Base-by-base conservation (phyloP, 148 eudicot genomes). In the Pharnaceum exiguum region DNA sequence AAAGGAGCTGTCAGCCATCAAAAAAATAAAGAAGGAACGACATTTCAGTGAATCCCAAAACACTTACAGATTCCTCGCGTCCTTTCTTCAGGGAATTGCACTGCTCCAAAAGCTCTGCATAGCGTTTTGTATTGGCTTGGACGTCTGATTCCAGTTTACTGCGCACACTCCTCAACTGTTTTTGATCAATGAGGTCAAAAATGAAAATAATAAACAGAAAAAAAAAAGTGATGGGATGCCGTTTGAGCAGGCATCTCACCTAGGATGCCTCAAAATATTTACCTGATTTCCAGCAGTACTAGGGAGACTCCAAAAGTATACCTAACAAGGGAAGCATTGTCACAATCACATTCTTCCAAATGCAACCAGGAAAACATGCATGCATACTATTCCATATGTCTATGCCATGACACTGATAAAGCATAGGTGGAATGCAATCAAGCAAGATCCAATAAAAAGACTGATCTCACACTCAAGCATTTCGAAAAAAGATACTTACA, bases 271-370 rank as follows among this genome's bases (percentile, higher is more conserved):
- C 17, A 7, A 31, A 44, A 40, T 68, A 26, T 51, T 63, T 63
- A 93, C 98, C 89, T 93, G 98, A 79, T 93, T 91, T 59, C 98
- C 98, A 66, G 98, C 98, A 74, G 90, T 81, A 69, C 98, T 88
- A 42, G 96, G 98, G 71, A 93, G 95, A 66, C 98, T 93, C 98
- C 96, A 93, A 58, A 93, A 93, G 78, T 88, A 93, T 51, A 93
- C 74, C 98, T 91, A 77, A 2, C 31, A 24, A 77, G 44, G 54
- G n/a, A 15, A 64, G 29, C 7, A 46, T 59, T 18, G 48, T 27
- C 42, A 57, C 18, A 31, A 37, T 26, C 28, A 54, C 27, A 19
- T 30, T 7, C 32, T 60, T 15, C 31, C n/a, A n/a, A 44, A 60
- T 36, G 22, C 38, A 27, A 3, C 13, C 46, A 17, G 28, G 48